Percentiles rank a stretch among this genome's conserved stretches.
These are phyloP conservation scores for Mycocentrospora acerina DNA, from an alignment of 2,329 filamentous ascomycete species.

Conservation along the genomic window DNA sequence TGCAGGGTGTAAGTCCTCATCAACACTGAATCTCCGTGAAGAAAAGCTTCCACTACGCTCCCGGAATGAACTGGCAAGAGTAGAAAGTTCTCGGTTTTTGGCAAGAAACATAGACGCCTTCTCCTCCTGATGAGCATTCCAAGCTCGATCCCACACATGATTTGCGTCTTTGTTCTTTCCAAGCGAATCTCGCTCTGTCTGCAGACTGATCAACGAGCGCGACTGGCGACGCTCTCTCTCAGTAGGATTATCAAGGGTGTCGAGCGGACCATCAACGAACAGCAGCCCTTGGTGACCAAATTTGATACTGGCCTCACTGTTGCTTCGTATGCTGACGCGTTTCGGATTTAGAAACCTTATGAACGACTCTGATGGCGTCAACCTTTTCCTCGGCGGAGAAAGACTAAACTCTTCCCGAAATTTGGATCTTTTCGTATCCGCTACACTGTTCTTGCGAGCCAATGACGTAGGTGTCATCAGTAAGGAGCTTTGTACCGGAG, in stretches of 20 bases:
- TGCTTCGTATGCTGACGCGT: constrained; percentile 29
- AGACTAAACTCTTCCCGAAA: constrained; percentile 42
- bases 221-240: constrained; percentile 30
- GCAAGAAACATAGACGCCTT: constrained; percentile 36
- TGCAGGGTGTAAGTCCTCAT: constrained; percentile 2
- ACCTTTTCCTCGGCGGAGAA: constrained; percentile 29
- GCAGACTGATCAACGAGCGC: constrained; percentile 31
- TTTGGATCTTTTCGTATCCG: constrained; percentile 35
- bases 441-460: constrained; percentile 32
- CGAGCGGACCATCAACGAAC: constrained; percentile 22
- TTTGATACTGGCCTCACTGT: constrained; percentile 33
- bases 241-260: constrained; percentile 10
- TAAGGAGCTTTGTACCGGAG: constrained; percentile 1
- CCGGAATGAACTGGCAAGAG: constrained; percentile 30
- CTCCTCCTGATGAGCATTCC: constrained; percentile 41
- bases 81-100: constrained; percentile 31
- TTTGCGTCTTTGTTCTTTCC: constrained; percentile 24
- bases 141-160: constrained; percentile 39
- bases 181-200: constrained; percentile 28
- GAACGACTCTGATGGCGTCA: constrained; percentile 26
- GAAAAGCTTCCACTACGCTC: constrained; percentile 33
- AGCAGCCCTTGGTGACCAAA: constrained; percentile 1
- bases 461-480: constrained; percentile 7
- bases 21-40: constrained; percentile 6
- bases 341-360: constrained; percentile 35